Evolutionary conservation across 805 yeast genomes (phyloP).

Genomic region (Saccharomycopsis sp.): DNA sequence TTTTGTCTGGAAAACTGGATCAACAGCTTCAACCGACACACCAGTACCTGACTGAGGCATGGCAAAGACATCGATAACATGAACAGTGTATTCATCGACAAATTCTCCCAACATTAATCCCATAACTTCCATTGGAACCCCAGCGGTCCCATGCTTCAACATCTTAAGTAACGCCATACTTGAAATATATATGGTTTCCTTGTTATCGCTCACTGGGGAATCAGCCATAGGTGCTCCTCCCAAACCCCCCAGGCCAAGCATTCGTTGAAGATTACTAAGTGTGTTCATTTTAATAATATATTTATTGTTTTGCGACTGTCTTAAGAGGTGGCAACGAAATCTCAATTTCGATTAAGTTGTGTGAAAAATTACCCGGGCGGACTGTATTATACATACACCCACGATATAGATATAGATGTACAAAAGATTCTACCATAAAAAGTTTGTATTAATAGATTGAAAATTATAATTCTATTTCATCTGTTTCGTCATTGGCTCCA

Average conservation of each 20-base stretch:
- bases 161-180: constrained; percentile 91
- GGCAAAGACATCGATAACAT: constrained; percentile 96
- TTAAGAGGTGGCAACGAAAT: not conserved
- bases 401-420: no score
- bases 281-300: constrained; percentile 8
- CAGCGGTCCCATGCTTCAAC: constrained; percentile 96
- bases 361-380: not conserved
- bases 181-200: constrained; percentile 94
- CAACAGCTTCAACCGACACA: constrained; percentile 98
- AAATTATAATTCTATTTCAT: not conserved
- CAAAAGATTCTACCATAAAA: no score
- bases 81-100: constrained; percentile 94
- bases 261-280: constrained; percentile 30
- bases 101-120: constrained; percentile 98
- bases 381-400: no score
- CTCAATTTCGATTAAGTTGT: not conserved
- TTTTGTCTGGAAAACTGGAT: constrained; percentile 95
- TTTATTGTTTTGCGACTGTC: not conserved
- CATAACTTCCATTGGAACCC: constrained; percentile 87
- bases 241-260: constrained; percentile 33
- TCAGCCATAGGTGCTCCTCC: constrained; percentile 52
- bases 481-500: not conserved
- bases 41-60: constrained; percentile 99
- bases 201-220: constrained; percentile 83
- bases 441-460: not conserved